Conservation (phyloP, 495 filamentous ascomycete genomes). For the Tetracladium marchalianum region DNA sequence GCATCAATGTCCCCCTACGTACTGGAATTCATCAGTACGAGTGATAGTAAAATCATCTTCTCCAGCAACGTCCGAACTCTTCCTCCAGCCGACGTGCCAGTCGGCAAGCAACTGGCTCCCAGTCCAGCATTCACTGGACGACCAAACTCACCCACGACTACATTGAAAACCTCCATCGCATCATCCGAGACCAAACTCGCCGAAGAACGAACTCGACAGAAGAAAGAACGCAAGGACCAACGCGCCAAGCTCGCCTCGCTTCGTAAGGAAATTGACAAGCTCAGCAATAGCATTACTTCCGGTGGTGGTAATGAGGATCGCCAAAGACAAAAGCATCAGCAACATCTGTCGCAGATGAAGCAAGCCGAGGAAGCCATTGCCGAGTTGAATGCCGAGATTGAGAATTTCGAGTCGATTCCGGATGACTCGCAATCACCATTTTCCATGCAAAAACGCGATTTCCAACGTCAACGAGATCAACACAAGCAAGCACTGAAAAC, state of each 20-base stretch:
- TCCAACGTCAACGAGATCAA: conserved; percentile 40
- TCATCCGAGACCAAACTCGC: conserved; percentile 68
- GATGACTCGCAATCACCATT: conserved; percentile 23
- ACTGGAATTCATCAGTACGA: conserved; percentile 71
- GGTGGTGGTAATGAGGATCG: conserved; percentile 76
- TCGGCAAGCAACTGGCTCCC: conserved; percentile 15
- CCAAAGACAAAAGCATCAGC: conserved; percentile 65
- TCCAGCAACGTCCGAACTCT: conserved; percentile 73
- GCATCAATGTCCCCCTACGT: conserved; percentile 78
- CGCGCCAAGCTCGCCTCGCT: conserved; percentile 57
- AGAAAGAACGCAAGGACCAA: conserved; percentile 69
- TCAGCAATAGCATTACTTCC: conserved; percentile 53
- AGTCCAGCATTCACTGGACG: conserved; percentile 50
- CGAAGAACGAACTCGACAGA: conserved; percentile 66
- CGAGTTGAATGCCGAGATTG: conserved; percentile 52
- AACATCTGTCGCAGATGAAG: conserved; percentile 67
- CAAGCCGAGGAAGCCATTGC: conserved; percentile 71
- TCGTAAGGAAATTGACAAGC: conserved; percentile 73
- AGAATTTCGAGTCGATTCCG: conserved; percentile 56
- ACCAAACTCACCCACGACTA: conserved; percentile 81
- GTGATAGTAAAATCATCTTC: conserved; percentile 64
- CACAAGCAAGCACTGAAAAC: conserved; percentile 50
- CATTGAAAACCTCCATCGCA: conserved; percentile 76
- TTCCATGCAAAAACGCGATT: conserved; percentile 5
- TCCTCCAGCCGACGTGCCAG: conserved; percentile 52